Conservation (phyloP, 2,329 filamentous ascomycete genomes). For the Aplosporella prunicola region DNA sequence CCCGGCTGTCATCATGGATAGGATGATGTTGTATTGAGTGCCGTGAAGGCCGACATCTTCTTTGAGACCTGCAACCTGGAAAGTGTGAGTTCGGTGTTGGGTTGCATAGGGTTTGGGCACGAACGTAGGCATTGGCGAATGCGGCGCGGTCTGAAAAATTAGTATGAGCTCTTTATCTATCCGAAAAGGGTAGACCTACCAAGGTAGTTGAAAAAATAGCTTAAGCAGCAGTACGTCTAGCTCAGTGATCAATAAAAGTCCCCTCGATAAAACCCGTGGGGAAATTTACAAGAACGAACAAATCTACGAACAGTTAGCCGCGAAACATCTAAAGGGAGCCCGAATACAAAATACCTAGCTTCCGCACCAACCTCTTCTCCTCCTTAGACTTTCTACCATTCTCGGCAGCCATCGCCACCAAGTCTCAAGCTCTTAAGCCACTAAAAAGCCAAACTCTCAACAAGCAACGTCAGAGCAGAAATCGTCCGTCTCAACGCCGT, state of each 20-base stretch:
- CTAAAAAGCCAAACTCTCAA: neutral
- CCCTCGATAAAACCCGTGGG: neutral
- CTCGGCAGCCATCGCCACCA: neutral
- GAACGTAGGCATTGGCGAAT: conserved; percentile 23
- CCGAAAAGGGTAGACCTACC: conserved; percentile 11
- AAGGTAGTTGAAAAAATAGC: conserved; percentile 25
- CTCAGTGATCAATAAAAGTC: neutral
- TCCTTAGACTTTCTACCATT: conserved; percentile 14
- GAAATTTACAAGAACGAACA: conserved; percentile 18
- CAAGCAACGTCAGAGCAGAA: neutral
- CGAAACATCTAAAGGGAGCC: conserved; percentile 1
- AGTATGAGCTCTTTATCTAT: conserved; percentile 3
- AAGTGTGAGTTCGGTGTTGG: neutral
- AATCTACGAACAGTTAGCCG: conserved; percentile 13
- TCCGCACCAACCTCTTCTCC: conserved; percentile 20
- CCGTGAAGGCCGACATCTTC: conserved; percentile 18
- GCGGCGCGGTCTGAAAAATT: conserved; percentile 16
- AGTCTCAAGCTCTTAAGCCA: neutral
- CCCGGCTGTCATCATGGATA: conserved; percentile 23
- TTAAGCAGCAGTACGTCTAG: conserved; percentile 22
- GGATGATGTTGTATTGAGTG: conserved; percentile 22
- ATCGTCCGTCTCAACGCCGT: neutral
- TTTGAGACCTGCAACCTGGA: conserved; percentile 19
- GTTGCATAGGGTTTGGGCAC: neutral
- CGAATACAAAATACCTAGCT: conserved; percentile 15